phyloP scores from a whole-genome alignment of 257 asterid species.

The Buddleja alternifolia region DNA sequence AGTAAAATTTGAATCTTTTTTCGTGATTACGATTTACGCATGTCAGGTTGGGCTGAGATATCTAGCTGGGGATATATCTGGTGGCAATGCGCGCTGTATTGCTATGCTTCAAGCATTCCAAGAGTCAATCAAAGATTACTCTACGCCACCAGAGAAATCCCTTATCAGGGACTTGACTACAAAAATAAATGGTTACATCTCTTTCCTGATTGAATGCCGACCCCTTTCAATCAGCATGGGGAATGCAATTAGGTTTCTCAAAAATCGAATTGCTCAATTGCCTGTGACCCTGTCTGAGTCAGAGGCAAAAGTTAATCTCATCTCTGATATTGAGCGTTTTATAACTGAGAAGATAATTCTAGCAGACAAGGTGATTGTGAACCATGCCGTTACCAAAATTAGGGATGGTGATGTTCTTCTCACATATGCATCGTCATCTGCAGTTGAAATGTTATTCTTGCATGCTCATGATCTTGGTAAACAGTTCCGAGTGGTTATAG shows the following conservation, averaged over 20 bases:
- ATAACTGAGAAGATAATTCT: constrained; percentile 71
- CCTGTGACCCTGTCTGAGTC: constrained; percentile 70
- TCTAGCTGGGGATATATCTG: constrained; percentile 85
- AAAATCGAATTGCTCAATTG: constrained; percentile 64
- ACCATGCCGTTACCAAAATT: constrained; percentile 81
- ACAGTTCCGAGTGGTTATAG: constrained; percentile 74
- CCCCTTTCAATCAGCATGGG: constrained; percentile 96
- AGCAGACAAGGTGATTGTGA: constrained; percentile 85
- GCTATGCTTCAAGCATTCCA: constrained; percentile 93
- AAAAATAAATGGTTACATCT: constrained; percentile 67
- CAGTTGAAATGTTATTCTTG: constrained; percentile 74
- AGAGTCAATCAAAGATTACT: constrained; percentile 75
- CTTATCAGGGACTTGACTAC: constrained; percentile 81
- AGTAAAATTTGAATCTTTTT: background rate
- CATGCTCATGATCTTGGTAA: constrained; percentile 90
- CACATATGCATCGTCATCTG: constrained; percentile 78
- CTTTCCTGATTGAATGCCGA: constrained; percentile 79
- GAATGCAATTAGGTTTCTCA: constrained; percentile 80
- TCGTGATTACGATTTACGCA: constrained; percentile 24
- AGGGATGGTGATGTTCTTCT: constrained; percentile 91
- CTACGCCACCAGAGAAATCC: constrained; percentile 74
- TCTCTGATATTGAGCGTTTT: constrained; percentile 65
- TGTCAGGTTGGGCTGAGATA: constrained; percentile 87
- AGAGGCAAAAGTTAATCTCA: constrained; percentile 71
- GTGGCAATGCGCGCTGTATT: constrained; percentile 92